Evolutionary conservation across 2,329 filamentous ascomycete species (phyloP).

Genomic region (Paracamarosporium sp.): DNA sequence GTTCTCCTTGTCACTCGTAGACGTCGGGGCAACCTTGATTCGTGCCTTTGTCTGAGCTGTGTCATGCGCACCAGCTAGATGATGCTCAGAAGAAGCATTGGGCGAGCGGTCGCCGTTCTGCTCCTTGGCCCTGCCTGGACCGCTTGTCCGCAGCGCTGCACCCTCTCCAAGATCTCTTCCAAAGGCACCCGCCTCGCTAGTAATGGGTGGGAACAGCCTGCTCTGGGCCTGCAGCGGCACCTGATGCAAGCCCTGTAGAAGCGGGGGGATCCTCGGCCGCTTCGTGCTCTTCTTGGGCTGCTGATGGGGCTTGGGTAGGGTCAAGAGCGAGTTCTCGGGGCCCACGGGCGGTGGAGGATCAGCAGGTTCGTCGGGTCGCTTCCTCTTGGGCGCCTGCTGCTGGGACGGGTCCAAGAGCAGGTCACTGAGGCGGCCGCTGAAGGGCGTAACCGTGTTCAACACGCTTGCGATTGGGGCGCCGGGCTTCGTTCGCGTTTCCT

Average conservation of each 20-base stretch:
- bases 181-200: conserved; percentile 51
- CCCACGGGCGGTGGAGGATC: conserved; percentile 17
- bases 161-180: conserved; percentile 27
- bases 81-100: not conserved
- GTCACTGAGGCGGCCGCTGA: conserved; percentile 37
- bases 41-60: not conserved
- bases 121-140: conserved; percentile 15
- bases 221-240: conserved; percentile 64
- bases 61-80: not conserved
- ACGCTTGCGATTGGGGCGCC: conserved; percentile 45
- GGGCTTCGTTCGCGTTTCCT: conserved; percentile 22
- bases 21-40: not conserved
- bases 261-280: conserved; percentile 53
- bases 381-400: conserved; percentile 24
- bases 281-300: conserved; percentile 37
- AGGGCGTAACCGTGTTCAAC: conserved; percentile 35
- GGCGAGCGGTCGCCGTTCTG: not conserved
- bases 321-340: conserved; percentile 33
- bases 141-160: conserved; percentile 18
- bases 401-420: conserved; percentile 31
- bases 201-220: conserved; percentile 66
- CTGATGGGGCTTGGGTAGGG: conserved; percentile 49
- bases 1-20: conserved; percentile 11
- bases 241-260: conserved; percentile 67
- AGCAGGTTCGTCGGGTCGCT: conserved; percentile 26